Conservation (phyloP, 768 basidiomycete species). For the Roridomyces roridus region DNA sequence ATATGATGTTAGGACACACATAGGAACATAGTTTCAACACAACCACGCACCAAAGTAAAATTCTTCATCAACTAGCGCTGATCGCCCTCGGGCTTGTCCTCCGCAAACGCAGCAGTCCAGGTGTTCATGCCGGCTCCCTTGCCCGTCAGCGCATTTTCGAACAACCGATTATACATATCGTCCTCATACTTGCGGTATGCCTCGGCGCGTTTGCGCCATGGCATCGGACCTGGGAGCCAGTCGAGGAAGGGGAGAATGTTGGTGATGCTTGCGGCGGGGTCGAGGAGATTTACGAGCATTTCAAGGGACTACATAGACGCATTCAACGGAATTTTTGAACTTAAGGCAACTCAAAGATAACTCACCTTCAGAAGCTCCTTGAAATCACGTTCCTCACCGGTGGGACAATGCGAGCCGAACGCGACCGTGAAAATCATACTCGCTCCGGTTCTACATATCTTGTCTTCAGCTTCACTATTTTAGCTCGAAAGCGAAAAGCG, state of each 20-base stretch:
- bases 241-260: neutral
- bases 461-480: too few species aligned
- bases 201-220: neutral
- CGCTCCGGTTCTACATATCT: neutral
- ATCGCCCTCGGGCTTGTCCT: neutral
- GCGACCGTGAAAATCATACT: neutral
- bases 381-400: neutral
- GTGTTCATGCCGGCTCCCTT: neutral
- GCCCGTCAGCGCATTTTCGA: neutral
- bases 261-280: neutral
- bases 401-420: neutral
- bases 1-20: neutral
- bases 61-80: neutral
- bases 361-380: neutral
- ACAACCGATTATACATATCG: neutral
- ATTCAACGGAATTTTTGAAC: too few species aligned
- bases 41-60: neutral
- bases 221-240: neutral
- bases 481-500: neutral
- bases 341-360: too few species aligned
- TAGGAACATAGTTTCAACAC: neutral
- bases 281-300: neutral
- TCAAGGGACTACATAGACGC: neutral
- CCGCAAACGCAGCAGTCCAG: neutral
- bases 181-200: neutral